These are phyloP conservation scores for Umbelopsis ramanniana DNA, from an alignment of 192 early-diverging fungal genomes.

Conservation along the genomic window DNA sequence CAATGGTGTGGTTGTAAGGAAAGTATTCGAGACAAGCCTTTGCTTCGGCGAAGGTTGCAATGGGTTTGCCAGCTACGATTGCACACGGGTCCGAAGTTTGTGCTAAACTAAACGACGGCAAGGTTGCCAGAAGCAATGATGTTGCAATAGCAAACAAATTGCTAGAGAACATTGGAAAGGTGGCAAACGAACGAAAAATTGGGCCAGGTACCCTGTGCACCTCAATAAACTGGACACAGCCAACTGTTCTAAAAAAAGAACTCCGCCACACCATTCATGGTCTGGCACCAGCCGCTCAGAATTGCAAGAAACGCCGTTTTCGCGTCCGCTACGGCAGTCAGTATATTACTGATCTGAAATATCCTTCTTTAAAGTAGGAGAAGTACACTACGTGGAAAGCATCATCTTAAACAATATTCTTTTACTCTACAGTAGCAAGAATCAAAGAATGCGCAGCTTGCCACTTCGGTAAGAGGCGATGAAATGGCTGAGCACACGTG, in stretches of 20 bases:
- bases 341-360: neutral
- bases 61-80: constrained; percentile 33
- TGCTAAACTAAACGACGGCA: constrained; percentile 1
- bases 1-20: constrained; percentile 33
- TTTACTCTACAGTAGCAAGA: too few relatives aligned
- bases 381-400: too few relatives aligned
- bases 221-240: neutral
- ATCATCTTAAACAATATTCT: too few relatives aligned
- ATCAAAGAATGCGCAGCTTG: too few relatives aligned
- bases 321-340: too few relatives aligned
- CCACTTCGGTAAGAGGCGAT: too few relatives aligned
- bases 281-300: constrained; percentile 7
- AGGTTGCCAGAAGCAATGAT: constrained; percentile 15
- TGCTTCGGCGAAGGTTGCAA: constrained; percentile 35
- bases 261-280: neutral
- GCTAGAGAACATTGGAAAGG: constrained; percentile 22
- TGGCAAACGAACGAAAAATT: neutral
- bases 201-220: neutral
- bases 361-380: neutral
- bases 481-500: too few relatives aligned
- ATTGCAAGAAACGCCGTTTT: neutral
- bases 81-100: constrained; percentile 33
- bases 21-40: constrained; percentile 42
- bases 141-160: constrained; percentile 24
- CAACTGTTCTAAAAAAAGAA: constrained; percentile 22